Percentiles rank a stretch among this genome's conserved stretches.
Evolutionary conservation across 2,329 filamentous ascomycete genomes (phyloP).

Genomic region (Botrytis squamosa): DNA sequence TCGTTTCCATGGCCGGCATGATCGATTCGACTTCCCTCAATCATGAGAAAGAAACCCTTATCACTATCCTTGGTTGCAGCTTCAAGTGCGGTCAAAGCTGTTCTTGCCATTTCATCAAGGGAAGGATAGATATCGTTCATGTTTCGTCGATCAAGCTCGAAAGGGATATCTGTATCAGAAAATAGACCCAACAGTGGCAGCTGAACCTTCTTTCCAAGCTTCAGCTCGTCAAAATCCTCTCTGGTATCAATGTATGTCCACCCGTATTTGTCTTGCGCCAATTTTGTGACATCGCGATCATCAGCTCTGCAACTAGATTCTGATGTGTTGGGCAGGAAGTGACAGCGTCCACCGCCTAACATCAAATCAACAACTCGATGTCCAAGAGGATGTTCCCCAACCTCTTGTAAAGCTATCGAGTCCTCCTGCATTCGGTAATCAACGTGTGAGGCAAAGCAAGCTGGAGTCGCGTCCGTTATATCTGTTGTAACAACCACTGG

Average conservation of each 20-base stretch:
- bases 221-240: slow-evolving; percentile 71
- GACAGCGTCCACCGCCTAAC: slow-evolving; percentile 88
- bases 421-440: slow-evolving; percentile 79
- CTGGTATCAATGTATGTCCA: slow-evolving; percentile 77
- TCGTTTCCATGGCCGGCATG: slow-evolving; percentile 89
- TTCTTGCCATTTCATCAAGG: slow-evolving; percentile 84
- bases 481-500: slow-evolving; percentile 85
- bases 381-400: slow-evolving; percentile 83
- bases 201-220: slow-evolving; percentile 57
- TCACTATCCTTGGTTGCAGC: slow-evolving; percentile 80
- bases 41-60: slow-evolving; percentile 97
- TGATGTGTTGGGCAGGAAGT: slow-evolving; percentile 83
- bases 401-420: slow-evolving; percentile 86
- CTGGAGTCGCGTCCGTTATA: slow-evolving; percentile 93
- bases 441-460: slow-evolving; percentile 90
- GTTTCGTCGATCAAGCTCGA: slow-evolving; percentile 84
- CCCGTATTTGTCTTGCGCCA: slow-evolving; percentile 72
- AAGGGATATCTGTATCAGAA: slow-evolving; percentile 79
- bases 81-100: slow-evolving; percentile 75
- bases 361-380: slow-evolving; percentile 85
- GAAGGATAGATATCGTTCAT: slow-evolving; percentile 81
- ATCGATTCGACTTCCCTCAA: slow-evolving; percentile 94
- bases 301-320: slow-evolving; percentile 80
- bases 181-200: slow-evolving; percentile 86
- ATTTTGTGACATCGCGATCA: slow-evolving; percentile 67